Percentiles rank a stretch among this genome's conserved stretches.
phyloP scores from a whole-genome alignment of 441 rosid species.

The Flueggea neowawraea region DNA sequence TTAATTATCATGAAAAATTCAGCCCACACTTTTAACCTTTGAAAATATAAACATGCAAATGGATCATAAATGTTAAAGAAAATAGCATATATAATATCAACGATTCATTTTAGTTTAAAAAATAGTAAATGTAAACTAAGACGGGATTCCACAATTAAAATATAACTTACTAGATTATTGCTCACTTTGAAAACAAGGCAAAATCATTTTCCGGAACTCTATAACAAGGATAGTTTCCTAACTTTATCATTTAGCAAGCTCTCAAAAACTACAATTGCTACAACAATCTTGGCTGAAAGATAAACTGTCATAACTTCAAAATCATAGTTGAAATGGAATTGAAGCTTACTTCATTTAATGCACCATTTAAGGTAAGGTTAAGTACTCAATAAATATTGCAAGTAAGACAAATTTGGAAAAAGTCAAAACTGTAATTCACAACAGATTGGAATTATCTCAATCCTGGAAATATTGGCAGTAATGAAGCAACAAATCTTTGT shows the following conservation, averaged over 20 bases:
- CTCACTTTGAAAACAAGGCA: constrained; percentile 27
- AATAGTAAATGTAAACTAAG: too few species aligned
- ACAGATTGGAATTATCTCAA: constrained; percentile 9
- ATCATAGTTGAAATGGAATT: not conserved
- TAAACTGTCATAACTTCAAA: not conserved
- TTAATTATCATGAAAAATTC: too few species aligned
- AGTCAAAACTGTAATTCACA: constrained; percentile 16
- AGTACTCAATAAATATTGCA: constrained; percentile 8
- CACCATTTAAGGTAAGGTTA: constrained; percentile 1
- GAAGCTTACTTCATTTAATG: constrained; percentile 8
- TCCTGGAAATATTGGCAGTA: constrained; percentile 8
- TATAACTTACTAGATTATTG: not conserved
- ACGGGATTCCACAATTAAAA: too few species aligned
- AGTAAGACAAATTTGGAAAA: constrained; percentile 4
- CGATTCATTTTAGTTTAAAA: too few species aligned
- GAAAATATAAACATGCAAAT: too few species aligned
- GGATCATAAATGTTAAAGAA: too few species aligned
- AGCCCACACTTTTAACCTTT: too few species aligned
- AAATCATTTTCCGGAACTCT: constrained; percentile 23
- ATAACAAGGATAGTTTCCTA: constrained; percentile 36
- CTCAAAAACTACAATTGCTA: constrained; percentile 1
- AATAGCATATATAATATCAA: too few species aligned
- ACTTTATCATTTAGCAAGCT: constrained; percentile 14
- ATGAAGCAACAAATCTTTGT: constrained; percentile 11
- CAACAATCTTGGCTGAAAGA: not conserved